Evolutionary conservation across 164 flowering plant genomes (phyloP), one percentile per base, ranked within the genome.

Genomic region (Pachysandra terminalis): DNA sequence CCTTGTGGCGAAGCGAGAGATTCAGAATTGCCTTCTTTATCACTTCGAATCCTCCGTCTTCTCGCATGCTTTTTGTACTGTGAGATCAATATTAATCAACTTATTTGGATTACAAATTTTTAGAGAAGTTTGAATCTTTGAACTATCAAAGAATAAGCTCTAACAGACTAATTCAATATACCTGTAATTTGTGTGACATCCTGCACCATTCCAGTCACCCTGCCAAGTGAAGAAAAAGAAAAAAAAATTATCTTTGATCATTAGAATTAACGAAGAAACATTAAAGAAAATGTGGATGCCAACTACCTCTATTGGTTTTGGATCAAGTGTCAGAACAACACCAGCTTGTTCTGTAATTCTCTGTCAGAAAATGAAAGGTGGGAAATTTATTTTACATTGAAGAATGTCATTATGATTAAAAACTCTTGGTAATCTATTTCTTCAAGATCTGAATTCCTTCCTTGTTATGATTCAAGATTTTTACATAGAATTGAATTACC

Each of bases 151-250:
- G 10, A 5, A n/a, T n/a, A 13, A 45, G 51, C 51, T 10, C 1
- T 10, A 45, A 1, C 51, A 15, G 51, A 10, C 16, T 45, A 10
- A n/a, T n/a, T n/a, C n/a, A 56, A 60, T 35, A 19, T 81, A 90
- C 98, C 97, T 95, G 88, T 78, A 96, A 62, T 93, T 96, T 73
- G 97, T 90, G 79, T 96, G 99, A 72, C 95, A 89, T 64, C 99
- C 97, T 19, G 98, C 99, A 58, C 99, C 99, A 74, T 96, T 96
- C 99, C 99, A 96, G 74, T 96, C 99, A 28, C 98, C 98, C 97
- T 95, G 80, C 32, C 41, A 68, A 57, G 14, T 9, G 14, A 6
- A 37, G 25, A 56, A 37, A 26, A 13, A 52, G 32, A 25, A 14
- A 41, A 40, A 13, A 0, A 49, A 27, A 9, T 32, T 23, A 41